Conservation (phyloP, 352 stramenopile species). For the Globisporangium recalcitrans region DNA sequence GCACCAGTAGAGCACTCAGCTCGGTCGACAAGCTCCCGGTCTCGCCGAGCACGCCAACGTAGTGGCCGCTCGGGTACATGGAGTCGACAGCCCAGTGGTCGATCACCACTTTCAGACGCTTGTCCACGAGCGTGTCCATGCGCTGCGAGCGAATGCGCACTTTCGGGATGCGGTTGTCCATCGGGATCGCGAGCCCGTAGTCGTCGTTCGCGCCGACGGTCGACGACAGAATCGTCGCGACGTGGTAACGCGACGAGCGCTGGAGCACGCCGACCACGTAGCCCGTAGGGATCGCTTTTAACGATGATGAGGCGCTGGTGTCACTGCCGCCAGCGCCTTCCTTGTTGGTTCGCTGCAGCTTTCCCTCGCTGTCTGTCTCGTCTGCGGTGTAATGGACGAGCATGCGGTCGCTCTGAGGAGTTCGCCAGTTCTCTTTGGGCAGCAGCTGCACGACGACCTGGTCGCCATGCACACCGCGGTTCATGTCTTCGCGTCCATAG, state of each 20-base stretch:
- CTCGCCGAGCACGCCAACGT: conserved; percentile 64
- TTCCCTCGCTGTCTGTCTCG: conserved; percentile 27
- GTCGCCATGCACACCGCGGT: conserved; percentile 97
- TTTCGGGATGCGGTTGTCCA: conserved; percentile 78
- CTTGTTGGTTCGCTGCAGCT: conserved; percentile 3
- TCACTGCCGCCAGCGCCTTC: conserved; percentile 15
- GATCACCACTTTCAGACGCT: conserved; percentile 80
- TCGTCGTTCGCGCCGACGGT: conserved; percentile 60
- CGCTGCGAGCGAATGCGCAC: conserved; percentile 75
- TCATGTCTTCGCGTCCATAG: conserved; percentile 84
- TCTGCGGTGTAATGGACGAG: conserved; percentile 67
- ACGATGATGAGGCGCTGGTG: neutral
- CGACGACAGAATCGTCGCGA: conserved; percentile 68
- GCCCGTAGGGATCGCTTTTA: conserved; percentile 52
- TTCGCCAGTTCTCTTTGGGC: conserved; percentile 68
- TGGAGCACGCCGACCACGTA: conserved; percentile 85
- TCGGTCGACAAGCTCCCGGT: conserved; percentile 69
- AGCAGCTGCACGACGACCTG: conserved; percentile 93
- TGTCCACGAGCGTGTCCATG: conserved; percentile 66
- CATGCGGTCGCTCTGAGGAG: conserved; percentile 51
- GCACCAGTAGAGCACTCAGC: conserved; percentile 73
- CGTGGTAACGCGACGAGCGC: conserved; percentile 54
- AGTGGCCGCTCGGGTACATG: conserved; percentile 77
- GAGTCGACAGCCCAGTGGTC: conserved; percentile 75
- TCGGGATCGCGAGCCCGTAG: conserved; percentile 70